Evolutionary conservation across 2,329 filamentous ascomycete genomes (phyloP), one percentile per base, ranked within the genome.

Genomic region (Diaporthe citriasiana): DNA sequence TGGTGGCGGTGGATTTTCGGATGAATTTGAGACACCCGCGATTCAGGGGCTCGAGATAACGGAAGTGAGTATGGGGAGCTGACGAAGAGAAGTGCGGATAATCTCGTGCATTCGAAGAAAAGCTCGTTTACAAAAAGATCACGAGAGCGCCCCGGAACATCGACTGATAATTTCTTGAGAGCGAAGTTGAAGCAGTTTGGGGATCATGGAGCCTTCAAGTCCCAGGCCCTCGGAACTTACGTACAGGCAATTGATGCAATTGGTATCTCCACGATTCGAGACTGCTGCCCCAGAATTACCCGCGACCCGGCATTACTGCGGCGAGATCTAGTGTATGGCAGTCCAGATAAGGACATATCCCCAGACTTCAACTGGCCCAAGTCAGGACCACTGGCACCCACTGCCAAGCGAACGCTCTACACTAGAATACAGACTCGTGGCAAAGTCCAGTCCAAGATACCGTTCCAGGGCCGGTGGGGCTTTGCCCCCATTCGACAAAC

Each of bases 321-420:
- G 72, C 72, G 72, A 70, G 65, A 60, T 50, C 69, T 38, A n/a
- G n/a, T n/a, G n/a, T n/a, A 27, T 27, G n/a, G n/a, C 45, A 30
- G 30, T 33, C 66, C 65, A 73, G 72, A 73, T 73, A 71, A 73
- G 65, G 47, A 55, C 35, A 53, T 51, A 40, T 45, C 38, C 70
- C 59, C 45, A 72, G 59, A 66, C 45, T 65, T 55, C 65, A 25
- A 59, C 42, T 30, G 22, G 72, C 55, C 59, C 65, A 73, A 42
- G 17, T 57, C 35, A 71, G 50, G 47, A n/a, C n/a, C 57, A 63
- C n/a, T n/a, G n/a, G n/a, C n/a, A n/a, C 42, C 57, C 68, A 42
- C 30, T 53, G 59, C 42, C 42, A 70, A 60, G 53, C 30, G 10
- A 27, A 35, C 47, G 25, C 38, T 22, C 19, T 45, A 47, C 55